A percentile compares a stretch with the other conserved stretches of the same genome.
Evolutionary conservation across 2,329 filamentous ascomycete species (phyloP).

Genomic region (Zymoseptoria passerinii): DNA sequence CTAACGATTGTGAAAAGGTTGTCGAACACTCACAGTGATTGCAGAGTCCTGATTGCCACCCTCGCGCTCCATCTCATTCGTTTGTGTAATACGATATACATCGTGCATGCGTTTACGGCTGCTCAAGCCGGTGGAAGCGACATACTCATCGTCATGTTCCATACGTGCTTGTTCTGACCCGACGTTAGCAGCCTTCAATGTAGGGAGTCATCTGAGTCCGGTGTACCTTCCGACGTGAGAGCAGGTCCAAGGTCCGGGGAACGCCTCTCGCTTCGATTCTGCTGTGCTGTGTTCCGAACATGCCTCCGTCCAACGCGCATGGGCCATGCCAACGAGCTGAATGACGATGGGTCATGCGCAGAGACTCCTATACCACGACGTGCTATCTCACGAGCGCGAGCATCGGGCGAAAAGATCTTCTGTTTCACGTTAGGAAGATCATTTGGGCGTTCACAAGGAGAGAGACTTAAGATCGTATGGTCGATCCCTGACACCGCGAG

Average conservation of each 20-base stretch:
- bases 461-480: slow-evolving; percentile 43
- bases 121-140: slow-evolving; percentile 40
- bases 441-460: too few relatives aligned
- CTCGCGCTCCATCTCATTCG: slow-evolving; percentile 53
- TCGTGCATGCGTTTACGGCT: slow-evolving; percentile 53
- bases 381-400: slow-evolving; percentile 48
- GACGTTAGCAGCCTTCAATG: background rate
- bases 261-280: background rate
- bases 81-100: slow-evolving; percentile 52
- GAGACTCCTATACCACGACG: slow-evolving; percentile 51
- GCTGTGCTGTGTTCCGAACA: slow-evolving; percentile 2
- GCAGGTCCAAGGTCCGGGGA: background rate
- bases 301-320: slow-evolving; percentile 11
- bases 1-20: background rate
- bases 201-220: background rate
- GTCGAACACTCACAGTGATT: slow-evolving; percentile 37
- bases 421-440: background rate
- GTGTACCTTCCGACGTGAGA: background rate
- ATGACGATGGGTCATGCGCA: slow-evolving; percentile 36
- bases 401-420: slow-evolving; percentile 56
- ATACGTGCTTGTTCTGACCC: slow-evolving; percentile 7
- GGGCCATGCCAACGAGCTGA: slow-evolving; percentile 34
- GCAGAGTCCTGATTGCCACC: slow-evolving; percentile 51
- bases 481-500: slow-evolving; percentile 61
- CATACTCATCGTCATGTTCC: slow-evolving; percentile 30